Percentiles rank a stretch among this genome's conserved stretches.
These are phyloP conservation scores for Naematelia aurantialba DNA, from an alignment of 768 basidiomycete species.

Conservation along the genomic window DNA sequence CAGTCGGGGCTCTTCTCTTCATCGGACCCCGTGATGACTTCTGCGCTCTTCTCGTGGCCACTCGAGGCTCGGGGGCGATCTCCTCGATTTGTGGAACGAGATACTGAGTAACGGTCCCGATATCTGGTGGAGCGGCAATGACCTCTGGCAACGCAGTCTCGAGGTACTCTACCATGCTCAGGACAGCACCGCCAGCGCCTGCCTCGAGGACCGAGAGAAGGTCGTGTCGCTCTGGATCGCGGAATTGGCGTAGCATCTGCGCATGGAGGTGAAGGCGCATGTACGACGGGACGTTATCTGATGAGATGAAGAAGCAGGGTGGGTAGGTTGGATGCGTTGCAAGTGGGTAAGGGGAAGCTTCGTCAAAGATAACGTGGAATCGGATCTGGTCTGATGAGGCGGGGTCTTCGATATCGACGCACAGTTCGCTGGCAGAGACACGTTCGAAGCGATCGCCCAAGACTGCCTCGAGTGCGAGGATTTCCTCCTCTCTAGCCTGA, in stretches of 20 bases:
- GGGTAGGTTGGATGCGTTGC: conserved; percentile 53
- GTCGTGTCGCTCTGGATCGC: conserved; percentile 53
- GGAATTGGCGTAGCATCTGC: conserved; percentile 60
- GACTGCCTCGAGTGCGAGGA: conserved; percentile 48
- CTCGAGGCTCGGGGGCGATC: conserved; percentile 9
- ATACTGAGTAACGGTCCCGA: conserved; percentile 64
- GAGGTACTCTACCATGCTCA: conserved; percentile 60
- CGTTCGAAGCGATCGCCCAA: conserved; percentile 43
- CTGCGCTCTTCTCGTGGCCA: conserved; percentile 7
- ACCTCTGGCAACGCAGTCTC: conserved; percentile 68
- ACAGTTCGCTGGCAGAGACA: conserved; percentile 30
- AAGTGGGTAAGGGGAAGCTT: conserved; percentile 55
- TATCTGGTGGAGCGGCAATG: conserved; percentile 64
- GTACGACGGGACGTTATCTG: conserved; percentile 67
- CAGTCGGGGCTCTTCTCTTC: conserved; percentile 31
- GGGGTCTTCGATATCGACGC: conserved; percentile 33
- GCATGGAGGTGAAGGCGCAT: conserved; percentile 77
- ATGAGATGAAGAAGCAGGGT: conserved; percentile 72
- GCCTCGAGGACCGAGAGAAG: conserved; percentile 57
- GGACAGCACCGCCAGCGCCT: conserved; percentile 67
- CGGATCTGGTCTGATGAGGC: conserved; percentile 51
- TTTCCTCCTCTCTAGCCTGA: conserved; percentile 48
- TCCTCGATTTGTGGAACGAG: conserved; percentile 53
- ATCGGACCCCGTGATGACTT: conserved; percentile 22
- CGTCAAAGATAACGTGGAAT: conserved; percentile 64